A percentile compares a stretch with the other conserved stretches of the same genome.
Evolutionary conservation across 805 yeast genomes (phyloP).

Genomic region (Ogataea angusta): DNA sequence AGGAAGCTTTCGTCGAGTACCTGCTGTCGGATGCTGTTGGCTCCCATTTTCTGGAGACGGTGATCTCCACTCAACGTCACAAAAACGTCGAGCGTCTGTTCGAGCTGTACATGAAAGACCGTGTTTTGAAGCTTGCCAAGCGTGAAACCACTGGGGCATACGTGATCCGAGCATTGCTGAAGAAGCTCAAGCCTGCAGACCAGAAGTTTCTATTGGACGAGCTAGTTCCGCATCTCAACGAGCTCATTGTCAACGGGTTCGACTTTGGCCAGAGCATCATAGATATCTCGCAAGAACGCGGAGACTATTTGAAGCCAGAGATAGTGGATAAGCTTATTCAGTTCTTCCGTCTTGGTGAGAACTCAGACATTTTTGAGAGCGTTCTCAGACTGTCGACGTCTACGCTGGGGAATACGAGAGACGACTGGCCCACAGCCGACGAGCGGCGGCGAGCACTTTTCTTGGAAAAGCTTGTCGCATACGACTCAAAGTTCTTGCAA

Average conservation of each 20-base stretch:
- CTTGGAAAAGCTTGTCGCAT: conserved; percentile 67
- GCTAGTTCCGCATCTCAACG: conserved; percentile 63
- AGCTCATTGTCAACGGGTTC: conserved; percentile 61
- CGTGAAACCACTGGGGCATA: conserved; percentile 84
- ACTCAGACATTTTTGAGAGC: conserved; percentile 59
- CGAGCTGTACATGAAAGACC: conserved; percentile 65
- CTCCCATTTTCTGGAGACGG: conserved; percentile 80
- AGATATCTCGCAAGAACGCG: conserved; percentile 59
- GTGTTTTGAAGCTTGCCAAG: conserved; percentile 69
- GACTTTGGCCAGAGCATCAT: conserved; percentile 66
- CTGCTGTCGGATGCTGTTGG: conserved; percentile 87
- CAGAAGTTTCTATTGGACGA: conserved; percentile 60
- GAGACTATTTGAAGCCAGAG: conserved; percentile 56
- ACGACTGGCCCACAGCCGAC: conserved; percentile 90
- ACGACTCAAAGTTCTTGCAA: conserved; percentile 57
- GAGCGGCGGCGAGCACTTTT: conserved; percentile 79
- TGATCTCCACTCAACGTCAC: conserved; percentile 60
- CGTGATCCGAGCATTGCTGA: conserved; percentile 69
- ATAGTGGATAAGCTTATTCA: conserved; percentile 49
- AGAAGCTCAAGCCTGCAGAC: conserved; percentile 59
- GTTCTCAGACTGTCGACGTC: conserved; percentile 62
- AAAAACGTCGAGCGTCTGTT: conserved; percentile 71
- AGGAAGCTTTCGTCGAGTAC: conserved; percentile 80
- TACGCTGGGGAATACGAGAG: conserved; percentile 76
- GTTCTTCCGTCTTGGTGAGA: conserved; percentile 36